These are phyloP conservation scores for Durio zibethinus DNA, from an alignment of 345 rosid species.

Conservation along the genomic window DNA sequence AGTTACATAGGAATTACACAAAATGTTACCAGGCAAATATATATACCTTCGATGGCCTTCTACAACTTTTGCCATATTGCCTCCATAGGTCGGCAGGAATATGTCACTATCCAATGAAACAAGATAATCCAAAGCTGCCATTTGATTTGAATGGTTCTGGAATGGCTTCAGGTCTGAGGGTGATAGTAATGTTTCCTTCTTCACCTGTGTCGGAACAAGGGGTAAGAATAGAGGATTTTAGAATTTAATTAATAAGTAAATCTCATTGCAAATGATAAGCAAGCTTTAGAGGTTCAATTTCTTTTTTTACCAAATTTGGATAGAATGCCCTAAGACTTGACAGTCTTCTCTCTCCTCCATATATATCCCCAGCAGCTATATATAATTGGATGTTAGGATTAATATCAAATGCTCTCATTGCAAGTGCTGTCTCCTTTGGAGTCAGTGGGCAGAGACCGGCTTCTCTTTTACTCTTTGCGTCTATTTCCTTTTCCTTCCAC, in stretches of 20 bases:
- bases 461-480: slow-evolving; percentile 67
- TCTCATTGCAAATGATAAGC: neutral
- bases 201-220: slow-evolving; percentile 46
- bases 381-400: slow-evolving; percentile 71
- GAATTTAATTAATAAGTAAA: neutral
- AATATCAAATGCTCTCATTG: slow-evolving; percentile 62
- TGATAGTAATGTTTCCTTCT: slow-evolving; percentile 74
- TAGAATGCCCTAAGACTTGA: slow-evolving; percentile 48
- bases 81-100: slow-evolving; percentile 80
- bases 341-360: slow-evolving; percentile 73
- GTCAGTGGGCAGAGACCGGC: slow-evolving; percentile 92
- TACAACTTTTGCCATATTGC: slow-evolving; percentile 92
- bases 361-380: slow-evolving; percentile 91
- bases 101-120: slow-evolving; percentile 86
- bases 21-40: too few relatives aligned
- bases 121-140: slow-evolving; percentile 90
- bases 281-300: slow-evolving; percentile 6
- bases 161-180: slow-evolving; percentile 61
- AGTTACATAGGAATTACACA: too few relatives aligned
- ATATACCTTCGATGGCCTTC: slow-evolving; percentile 80
- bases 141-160: slow-evolving; percentile 79
- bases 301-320: slow-evolving; percentile 62
- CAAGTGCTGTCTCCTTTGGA: slow-evolving; percentile 87
- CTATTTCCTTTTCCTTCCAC: slow-evolving; percentile 96
- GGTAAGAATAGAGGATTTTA: neutral